phyloP scores from a whole-genome alignment of 768 basidiomycete genomes.

The Russula lepida region DNA sequence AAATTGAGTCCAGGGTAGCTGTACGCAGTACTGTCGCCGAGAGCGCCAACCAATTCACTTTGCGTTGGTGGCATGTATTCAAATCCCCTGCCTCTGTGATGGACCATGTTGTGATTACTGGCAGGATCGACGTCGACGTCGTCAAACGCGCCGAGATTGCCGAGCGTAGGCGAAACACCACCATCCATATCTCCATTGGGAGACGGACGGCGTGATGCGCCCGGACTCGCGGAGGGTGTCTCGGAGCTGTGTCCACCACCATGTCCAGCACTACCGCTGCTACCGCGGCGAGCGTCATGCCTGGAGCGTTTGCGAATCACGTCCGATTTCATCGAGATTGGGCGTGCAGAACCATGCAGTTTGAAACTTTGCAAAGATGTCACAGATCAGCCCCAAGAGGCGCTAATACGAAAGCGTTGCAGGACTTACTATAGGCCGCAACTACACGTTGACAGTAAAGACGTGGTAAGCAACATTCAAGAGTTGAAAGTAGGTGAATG shows the following conservation, averaged over 20 bases:
- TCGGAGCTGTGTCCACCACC: constrained; percentile 41
- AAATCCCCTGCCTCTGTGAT: constrained; percentile 7
- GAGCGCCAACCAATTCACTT: constrained; percentile 46
- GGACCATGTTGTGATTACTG: constrained; percentile 42
- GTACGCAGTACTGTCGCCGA: constrained; percentile 30
- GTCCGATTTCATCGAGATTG: constrained; percentile 88
- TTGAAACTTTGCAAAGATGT: constrained; percentile 48
- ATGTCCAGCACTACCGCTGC: constrained; percentile 19
- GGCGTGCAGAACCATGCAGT: constrained; percentile 75
- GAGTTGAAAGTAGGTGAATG: constrained; percentile 20
- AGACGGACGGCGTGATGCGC: constrained; percentile 64
- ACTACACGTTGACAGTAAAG: constrained; percentile 30
- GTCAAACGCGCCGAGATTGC: constrained; percentile 26
- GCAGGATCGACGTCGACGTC: constrained; percentile 23
- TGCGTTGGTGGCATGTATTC: constrained; percentile 34
- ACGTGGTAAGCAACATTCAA: not conserved
- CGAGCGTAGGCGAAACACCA: constrained; percentile 49
- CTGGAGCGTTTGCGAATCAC: constrained; percentile 82
- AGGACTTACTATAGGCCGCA: constrained; percentile 65
- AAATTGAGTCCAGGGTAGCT: constrained; percentile 33
- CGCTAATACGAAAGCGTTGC: not conserved
- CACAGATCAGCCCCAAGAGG: constrained; percentile 1
- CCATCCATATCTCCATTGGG: constrained; percentile 42
- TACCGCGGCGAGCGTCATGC: constrained; percentile 62
- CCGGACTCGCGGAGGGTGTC: constrained; percentile 69